These are phyloP conservation scores for Beauveria brongniartii DNA, from an alignment of 2,329 filamentous ascomycete genomes.

Conservation along the genomic window DNA sequence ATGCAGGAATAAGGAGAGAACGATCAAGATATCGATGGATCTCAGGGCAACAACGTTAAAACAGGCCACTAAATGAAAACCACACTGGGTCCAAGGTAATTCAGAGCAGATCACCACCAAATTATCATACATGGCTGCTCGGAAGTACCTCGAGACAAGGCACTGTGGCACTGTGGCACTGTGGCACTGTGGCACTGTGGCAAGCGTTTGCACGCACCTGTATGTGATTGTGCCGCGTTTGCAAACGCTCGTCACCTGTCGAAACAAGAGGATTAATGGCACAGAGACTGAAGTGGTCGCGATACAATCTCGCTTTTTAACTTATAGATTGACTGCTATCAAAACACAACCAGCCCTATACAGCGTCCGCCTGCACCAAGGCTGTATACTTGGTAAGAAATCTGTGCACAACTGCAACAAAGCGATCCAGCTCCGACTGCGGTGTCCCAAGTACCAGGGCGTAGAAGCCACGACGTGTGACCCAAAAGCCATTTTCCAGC, in stretches of 20 bases:
- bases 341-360: not conserved
- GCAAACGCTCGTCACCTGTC: not conserved
- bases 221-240: not conserved
- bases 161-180: too few species aligned
- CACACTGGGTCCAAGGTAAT: not conserved
- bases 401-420: constrained; percentile 27
- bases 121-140: too few species aligned
- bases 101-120: too few species aligned
- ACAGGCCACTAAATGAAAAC: not conserved
- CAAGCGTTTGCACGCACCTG: not conserved
- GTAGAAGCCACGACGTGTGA: constrained; percentile 32
- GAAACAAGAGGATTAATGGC: not conserved
- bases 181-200: not conserved
- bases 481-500: constrained; percentile 35
- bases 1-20: not conserved
- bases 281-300: not conserved
- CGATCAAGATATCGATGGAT: too few species aligned
- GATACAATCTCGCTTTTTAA: not conserved
- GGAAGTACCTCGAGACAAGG: too few species aligned
- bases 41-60: too few species aligned
- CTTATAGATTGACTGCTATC: not conserved
- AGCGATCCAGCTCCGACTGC: constrained; percentile 30
- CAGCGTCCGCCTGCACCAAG: constrained; percentile 9
- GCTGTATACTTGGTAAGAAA: constrained; percentile 25
- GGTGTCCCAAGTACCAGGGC: constrained; percentile 32